Evolutionary conservation across 331 rosid genomes (phyloP).

Genomic region (Malus hybrid): DNA sequence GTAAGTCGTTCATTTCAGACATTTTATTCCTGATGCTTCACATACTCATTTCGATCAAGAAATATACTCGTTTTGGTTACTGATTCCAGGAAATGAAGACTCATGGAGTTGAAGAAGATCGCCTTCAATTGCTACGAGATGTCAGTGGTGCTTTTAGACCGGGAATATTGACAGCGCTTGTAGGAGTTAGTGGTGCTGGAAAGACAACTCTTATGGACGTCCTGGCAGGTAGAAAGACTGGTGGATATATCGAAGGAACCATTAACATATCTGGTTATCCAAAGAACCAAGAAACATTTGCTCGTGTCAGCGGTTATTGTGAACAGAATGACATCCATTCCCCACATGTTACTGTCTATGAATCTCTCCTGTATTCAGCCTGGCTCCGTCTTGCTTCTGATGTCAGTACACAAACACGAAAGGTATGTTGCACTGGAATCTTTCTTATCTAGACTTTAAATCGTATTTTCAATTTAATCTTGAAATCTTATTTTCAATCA

Average conservation of each 20-base stretch:
- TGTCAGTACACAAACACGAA: conserved; percentile 21
- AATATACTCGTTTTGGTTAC: not conserved
- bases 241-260: conserved; percentile 38
- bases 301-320: conserved; percentile 43
- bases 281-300: conserved; percentile 40
- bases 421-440: conserved; percentile 4
- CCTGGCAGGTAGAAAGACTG: not conserved
- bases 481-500: not conserved
- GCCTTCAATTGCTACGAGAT: too few species aligned
- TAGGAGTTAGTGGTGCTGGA: conserved; percentile 29
- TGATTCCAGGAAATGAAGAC: not conserved
- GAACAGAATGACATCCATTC: conserved; percentile 49
- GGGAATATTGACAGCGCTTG: conserved; percentile 42
- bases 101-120: too few species aligned
- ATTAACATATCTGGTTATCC: conserved; percentile 45
- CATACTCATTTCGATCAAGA: not conserved
- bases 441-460: too few species aligned
- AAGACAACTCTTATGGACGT: too few species aligned
- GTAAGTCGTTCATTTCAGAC: conserved; percentile 20
- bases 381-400: conserved; percentile 40
- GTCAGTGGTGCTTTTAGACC: conserved; percentile 1
- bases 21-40: not conserved
- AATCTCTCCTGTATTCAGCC: conserved; percentile 38
- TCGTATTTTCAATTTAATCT: too few species aligned
- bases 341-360: conserved; percentile 37